These are phyloP conservation scores for Pyrenophora seminiperda DNA, from an alignment of 2,329 filamentous ascomycete genomes.

Conservation along the genomic window DNA sequence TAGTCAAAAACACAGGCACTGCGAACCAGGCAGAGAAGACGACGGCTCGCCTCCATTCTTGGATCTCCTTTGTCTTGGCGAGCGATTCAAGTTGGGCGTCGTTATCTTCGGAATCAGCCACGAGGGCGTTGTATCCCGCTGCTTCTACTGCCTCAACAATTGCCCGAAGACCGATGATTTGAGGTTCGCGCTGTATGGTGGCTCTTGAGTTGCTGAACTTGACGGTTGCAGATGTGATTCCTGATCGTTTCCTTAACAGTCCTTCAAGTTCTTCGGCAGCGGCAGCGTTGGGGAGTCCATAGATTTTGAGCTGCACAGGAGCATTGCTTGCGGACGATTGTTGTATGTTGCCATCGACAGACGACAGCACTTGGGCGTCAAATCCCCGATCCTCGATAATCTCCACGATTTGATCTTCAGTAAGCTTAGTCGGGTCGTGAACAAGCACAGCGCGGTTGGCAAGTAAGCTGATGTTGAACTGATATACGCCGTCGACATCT, in stretches of 20 bases:
- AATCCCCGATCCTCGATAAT: conserved; percentile 91
- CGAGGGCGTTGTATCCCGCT: conserved; percentile 84
- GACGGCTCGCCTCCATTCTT: conserved; percentile 87
- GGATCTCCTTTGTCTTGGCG: conserved; percentile 94
- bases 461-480: conserved; percentile 93
- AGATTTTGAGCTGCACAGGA: conserved; percentile 80
- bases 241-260: conserved; percentile 66
- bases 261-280: conserved; percentile 75
- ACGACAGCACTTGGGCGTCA: conserved; percentile 81
- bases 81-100: conserved; percentile 95
- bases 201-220: conserved; percentile 76
- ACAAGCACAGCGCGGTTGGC: conserved; percentile 89
- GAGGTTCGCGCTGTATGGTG: conserved; percentile 73
- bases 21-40: conserved; percentile 78
- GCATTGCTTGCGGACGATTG: conserved; percentile 62
- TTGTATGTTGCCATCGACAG: conserved; percentile 62
- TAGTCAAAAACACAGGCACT: conserved; percentile 86
- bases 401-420: conserved; percentile 75
- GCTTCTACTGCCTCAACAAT: conserved; percentile 83
- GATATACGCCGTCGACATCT: conserved; percentile 74
- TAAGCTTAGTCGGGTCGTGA: conserved; percentile 74
- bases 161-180: conserved; percentile 75
- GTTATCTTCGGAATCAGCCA: conserved; percentile 92
- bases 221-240: conserved; percentile 75
- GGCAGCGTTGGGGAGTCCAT: conserved; percentile 73